phyloP scores from a whole-genome alignment of 179 eudicot genomes.

The Beta macrorhiza region DNA sequence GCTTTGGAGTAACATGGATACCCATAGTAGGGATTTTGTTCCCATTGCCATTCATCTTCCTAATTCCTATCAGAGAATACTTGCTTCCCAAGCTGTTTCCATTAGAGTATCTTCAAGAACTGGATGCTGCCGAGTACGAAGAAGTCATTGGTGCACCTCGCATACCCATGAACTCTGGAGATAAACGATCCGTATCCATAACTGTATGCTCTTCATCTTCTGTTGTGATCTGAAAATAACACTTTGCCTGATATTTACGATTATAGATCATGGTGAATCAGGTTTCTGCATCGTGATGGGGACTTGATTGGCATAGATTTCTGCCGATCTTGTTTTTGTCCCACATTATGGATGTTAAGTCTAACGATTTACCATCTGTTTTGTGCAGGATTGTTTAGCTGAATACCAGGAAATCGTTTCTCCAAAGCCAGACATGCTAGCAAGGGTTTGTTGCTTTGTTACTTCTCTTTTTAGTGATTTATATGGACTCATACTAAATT shows the following conservation, averaged over 20 bases:
- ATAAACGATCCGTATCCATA: conserved; percentile 23
- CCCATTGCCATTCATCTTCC: conserved; percentile 73
- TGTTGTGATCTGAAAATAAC: neutral
- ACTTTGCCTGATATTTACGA: no score
- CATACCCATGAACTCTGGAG: conserved; percentile 19
- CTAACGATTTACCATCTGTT: neutral
- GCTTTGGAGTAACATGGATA: conserved; percentile 87
- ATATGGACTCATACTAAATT: neutral
- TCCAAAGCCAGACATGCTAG: conserved; percentile 17
- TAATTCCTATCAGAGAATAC: conserved; percentile 64
- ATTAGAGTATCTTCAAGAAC: conserved; percentile 55
- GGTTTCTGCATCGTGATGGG: no score
- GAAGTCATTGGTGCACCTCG: conserved; percentile 53
- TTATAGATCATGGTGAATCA: no score
- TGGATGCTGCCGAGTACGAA: conserved; percentile 85
- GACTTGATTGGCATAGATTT: no score
- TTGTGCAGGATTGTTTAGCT: conserved; percentile 28
- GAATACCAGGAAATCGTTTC: conserved; percentile 32
- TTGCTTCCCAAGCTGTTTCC: conserved; percentile 70
- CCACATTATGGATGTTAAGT: neutral
- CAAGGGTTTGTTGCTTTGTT: conserved; percentile 19
- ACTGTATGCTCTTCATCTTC: conserved; percentile 35
- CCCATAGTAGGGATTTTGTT: conserved; percentile 76
- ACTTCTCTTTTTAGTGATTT: neutral
- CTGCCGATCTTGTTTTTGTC: neutral